phyloP scores from a whole-genome alignment of 805 yeast genomes.

The Starmerella tilneyi region DNA sequence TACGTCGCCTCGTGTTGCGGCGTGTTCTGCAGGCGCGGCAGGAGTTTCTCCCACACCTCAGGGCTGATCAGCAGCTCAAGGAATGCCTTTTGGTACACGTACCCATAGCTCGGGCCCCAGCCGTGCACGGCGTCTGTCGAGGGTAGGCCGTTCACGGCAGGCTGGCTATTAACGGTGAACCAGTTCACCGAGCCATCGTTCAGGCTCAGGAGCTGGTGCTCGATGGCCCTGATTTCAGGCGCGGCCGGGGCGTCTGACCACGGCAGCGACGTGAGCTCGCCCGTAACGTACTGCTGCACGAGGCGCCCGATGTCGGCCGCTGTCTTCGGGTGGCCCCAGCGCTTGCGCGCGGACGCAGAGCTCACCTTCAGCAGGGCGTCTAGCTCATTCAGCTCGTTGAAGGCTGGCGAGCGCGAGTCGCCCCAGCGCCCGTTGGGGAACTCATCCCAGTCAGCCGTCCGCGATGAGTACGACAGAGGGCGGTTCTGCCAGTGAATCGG shows the following conservation, averaged over 20 bases:
- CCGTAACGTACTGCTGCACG: conserved; percentile 59
- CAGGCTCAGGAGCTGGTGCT: conserved; percentile 47
- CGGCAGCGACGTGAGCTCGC: conserved; percentile 66
- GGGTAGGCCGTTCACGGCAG: conserved; percentile 70
- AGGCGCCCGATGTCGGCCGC: conserved; percentile 51
- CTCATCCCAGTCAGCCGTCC: conserved; percentile 95
- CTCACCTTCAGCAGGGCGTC: conserved; percentile 71
- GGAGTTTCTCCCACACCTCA: conserved; percentile 38
- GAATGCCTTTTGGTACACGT: conserved; percentile 89
- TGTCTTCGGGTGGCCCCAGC: conserved; percentile 77
- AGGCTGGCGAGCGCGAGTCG: conserved; percentile 94
- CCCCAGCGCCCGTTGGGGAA: conserved; percentile 99
- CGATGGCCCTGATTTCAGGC: conserved; percentile 58
- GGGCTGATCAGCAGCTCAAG: conserved; percentile 74
- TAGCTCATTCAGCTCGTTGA: conserved; percentile 76
- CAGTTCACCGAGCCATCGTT: conserved; percentile 49
- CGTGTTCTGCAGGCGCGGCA: conserved; percentile 35
- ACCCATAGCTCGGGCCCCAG: conserved; percentile 93
- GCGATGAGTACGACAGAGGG: conserved; percentile 74
- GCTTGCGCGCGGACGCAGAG: conserved; percentile 62
- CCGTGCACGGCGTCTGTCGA: conserved; percentile 68
- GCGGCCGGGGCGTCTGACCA: conserved; percentile 92
- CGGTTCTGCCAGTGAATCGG: conserved; percentile 96
- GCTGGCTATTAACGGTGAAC: conserved; percentile 85
- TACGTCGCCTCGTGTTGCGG: conserved; percentile 47